Base-by-base conservation (phyloP, 2,329 filamentous ascomycete genomes). In the Neurospora sp. region DNA sequence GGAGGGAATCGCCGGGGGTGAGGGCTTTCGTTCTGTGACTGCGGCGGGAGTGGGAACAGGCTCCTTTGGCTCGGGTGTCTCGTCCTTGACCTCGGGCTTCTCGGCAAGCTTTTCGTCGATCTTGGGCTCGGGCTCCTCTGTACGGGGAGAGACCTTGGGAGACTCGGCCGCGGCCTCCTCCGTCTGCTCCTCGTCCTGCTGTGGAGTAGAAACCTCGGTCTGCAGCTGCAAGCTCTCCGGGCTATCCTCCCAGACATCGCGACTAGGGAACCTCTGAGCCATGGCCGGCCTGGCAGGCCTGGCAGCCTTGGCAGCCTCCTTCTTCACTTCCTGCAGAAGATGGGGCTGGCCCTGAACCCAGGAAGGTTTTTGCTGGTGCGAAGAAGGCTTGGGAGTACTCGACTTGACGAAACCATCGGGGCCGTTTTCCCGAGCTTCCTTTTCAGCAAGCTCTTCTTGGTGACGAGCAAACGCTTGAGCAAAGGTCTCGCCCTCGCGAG, bases 221-320 rank as follows among this genome's bases (percentile, higher is more conserved):
- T 93, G 89, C 23, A 96, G 86, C 73, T 91, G 86, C 70, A 92
- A 86, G 76, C 92, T 95, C 75, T 97, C 93, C 1, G 95, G 95
- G 0, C 88, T 89, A 78, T 98, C 95, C 81, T 98, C 95, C 95
- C 95, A 97, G 57, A 97, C 89, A 80, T 98, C 95, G 69, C 89
- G 89, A 78, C 94, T 97, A 0, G 95, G 95, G 79, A 98, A 98
- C 12, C 93, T 88, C 68, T 90, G 89, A 70, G 88, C 83, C 74
- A 86, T 77, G 17, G 82, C 83, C 5, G 90, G 87, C 28, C 90
- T 83, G 12, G 80, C 81, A 19, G 90, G 87, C 28, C 90, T 83
- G 12, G 80, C 81, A 19, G 76, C 71, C 17, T 79, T 75, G 52
- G 81, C 78, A n/a, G 52, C 28, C 52, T 62, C 52, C 28, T 62